Evolutionary conservation across 371 early-diverging fungal genomes (phyloP).

Genomic region (Rhizopus sp.): DNA sequence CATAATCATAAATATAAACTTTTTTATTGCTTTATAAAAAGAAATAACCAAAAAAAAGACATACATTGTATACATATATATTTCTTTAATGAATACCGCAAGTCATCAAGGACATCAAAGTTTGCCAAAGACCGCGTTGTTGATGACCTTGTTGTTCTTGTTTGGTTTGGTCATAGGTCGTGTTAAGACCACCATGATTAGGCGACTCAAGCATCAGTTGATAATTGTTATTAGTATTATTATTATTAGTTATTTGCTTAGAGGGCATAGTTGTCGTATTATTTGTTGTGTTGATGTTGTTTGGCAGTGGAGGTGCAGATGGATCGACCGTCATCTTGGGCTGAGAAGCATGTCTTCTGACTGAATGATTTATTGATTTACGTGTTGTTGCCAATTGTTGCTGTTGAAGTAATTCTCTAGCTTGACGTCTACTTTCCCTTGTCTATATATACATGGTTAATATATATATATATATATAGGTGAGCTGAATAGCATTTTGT

Average conservation of each 20-base stretch:
- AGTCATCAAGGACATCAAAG: constrained; percentile 31
- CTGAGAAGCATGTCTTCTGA: constrained; percentile 30
- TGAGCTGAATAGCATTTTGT: not conserved
- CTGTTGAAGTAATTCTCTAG: constrained; percentile 20
- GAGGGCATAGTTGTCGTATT: constrained; percentile 2
- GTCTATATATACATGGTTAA: constrained; percentile 5
- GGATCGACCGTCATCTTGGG: constrained; percentile 16
- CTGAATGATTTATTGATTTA: constrained; percentile 22
- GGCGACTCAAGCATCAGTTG: constrained; percentile 24
- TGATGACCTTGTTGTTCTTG: constrained; percentile 11
- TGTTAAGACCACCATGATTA: constrained; percentile 11
- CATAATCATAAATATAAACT: no score
- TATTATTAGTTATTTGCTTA: not conserved
- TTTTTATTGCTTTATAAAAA: no score
- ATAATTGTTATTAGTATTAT: constrained; percentile 14
- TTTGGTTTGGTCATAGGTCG: constrained; percentile 12
- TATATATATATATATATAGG: no score
- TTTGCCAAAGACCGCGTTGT: constrained; percentile 29
- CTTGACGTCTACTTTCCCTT: constrained; percentile 30
- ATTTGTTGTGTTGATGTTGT: constrained; percentile 1
- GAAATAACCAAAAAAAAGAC: no score
- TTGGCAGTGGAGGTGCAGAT: constrained; percentile 18
- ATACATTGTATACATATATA: not conserved
- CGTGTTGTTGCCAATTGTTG: constrained; percentile 1
- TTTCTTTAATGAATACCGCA: constrained; percentile 25